These are phyloP conservation scores for Myxozyma neotropica DNA, from an alignment of 805 yeast genomes.

Conservation along the genomic window DNA sequence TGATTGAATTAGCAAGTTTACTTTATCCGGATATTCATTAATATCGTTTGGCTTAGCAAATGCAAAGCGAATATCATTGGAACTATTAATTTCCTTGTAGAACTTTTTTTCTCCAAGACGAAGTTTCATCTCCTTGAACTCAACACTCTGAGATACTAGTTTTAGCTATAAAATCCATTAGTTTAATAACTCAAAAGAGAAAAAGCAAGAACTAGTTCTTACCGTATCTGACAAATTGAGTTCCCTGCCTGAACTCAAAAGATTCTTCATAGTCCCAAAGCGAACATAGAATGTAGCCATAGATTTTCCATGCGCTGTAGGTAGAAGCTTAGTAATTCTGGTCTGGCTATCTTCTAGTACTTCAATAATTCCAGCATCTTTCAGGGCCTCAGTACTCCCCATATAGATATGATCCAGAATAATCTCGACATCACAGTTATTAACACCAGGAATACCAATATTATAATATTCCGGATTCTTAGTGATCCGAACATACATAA, in stretches of 20 bases:
- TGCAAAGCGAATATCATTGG: constrained; percentile 47
- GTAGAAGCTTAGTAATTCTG: constrained; percentile 38
- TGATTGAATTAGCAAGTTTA: constrained; percentile 41
- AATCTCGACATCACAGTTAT: constrained; percentile 38
- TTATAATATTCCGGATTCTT: constrained; percentile 49
- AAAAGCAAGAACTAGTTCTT: background rate
- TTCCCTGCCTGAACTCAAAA: background rate
- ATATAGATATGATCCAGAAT: constrained; percentile 45
- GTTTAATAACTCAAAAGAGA: background rate
- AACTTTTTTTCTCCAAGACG: constrained; percentile 52
- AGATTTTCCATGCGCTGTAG: constrained; percentile 49
- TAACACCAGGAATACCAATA: constrained; percentile 37
- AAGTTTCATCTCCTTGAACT: constrained; percentile 48
- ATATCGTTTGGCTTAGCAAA: constrained; percentile 38
- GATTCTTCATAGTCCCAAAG: constrained; percentile 49
- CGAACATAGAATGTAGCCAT: constrained; percentile 54
- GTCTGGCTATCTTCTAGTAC: constrained; percentile 8
- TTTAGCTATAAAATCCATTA: constrained; percentile 9
- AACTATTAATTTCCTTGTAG: constrained; percentile 49
- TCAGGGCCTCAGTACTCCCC: constrained; percentile 42
- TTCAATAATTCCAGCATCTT: constrained; percentile 42
- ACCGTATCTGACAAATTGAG: constrained; percentile 14
- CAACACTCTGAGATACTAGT: constrained; percentile 46
- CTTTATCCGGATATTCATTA: constrained; percentile 45
- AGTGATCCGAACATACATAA: constrained; percentile 51